Evolutionary conservation across 257 asterid genomes (phyloP).

Genomic region (Avicennia marina): DNA sequence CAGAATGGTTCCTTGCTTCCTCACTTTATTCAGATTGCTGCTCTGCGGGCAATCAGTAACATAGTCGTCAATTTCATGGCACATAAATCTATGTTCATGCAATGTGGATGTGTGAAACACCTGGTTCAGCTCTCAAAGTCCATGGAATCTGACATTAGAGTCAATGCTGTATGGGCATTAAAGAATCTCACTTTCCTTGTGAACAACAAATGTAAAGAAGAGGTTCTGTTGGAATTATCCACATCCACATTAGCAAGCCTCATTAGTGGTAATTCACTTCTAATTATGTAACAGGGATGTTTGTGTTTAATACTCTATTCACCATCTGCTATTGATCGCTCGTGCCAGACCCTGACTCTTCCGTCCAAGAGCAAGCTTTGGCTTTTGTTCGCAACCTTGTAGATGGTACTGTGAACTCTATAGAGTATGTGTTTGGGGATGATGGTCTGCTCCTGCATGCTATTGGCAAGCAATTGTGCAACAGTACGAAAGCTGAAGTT

Average conservation of each 20-base stretch:
- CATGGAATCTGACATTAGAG: slow-evolving; percentile 70
- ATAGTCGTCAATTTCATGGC: slow-evolving; percentile 65
- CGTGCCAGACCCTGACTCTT: slow-evolving; percentile 71
- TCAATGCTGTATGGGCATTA: slow-evolving; percentile 69
- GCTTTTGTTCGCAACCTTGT: slow-evolving; percentile 76
- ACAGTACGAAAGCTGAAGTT: slow-evolving; percentile 59
- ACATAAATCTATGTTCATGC: slow-evolving; percentile 50
- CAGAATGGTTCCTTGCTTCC: slow-evolving; percentile 3
- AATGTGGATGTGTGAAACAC: slow-evolving; percentile 76
- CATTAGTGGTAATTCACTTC: slow-evolving; percentile 50
- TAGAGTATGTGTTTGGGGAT: slow-evolving; percentile 62
- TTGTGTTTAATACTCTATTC: slow-evolving; percentile 18
- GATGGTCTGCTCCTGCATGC: slow-evolving; percentile 59
- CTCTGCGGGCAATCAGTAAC: slow-evolving; percentile 82
- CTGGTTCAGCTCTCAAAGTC: slow-evolving; percentile 85
- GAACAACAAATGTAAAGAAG: slow-evolving; percentile 67
- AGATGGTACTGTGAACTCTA: slow-evolving; percentile 61
- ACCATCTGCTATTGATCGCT: slow-evolving; percentile 16
- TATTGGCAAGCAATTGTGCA: slow-evolving; percentile 60
- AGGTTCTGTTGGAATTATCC: slow-evolving; percentile 65
- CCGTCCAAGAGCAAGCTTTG: slow-evolving; percentile 86
- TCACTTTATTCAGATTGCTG: slow-evolving; percentile 55
- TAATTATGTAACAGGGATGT: slow-evolving; percentile 2
- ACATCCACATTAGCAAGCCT: slow-evolving; percentile 62
- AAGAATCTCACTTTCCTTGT: slow-evolving; percentile 77